Evolutionary conservation across 768 basidiomycete genomes (phyloP).

Genomic region (Tylopilus vinaceipallidus): DNA sequence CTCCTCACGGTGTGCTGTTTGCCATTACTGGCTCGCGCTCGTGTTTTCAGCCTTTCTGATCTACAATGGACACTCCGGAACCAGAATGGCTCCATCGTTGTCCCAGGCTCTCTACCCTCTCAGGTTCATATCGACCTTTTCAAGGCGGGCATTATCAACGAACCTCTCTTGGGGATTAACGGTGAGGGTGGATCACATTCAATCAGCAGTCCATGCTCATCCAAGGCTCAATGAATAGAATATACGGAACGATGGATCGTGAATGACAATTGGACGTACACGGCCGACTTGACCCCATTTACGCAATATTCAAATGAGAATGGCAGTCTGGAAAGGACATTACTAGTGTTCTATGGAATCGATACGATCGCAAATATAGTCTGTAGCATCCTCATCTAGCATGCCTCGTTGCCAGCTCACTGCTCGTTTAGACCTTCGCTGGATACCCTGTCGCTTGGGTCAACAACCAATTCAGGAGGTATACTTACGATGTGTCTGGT

Average conservation of each 20-base stretch:
- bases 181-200: slow-evolving; percentile 33
- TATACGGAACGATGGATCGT: slow-evolving; percentile 56
- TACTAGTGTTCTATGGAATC: slow-evolving; percentile 55
- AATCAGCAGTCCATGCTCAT: background rate
- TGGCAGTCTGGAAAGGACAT: slow-evolving; percentile 27
- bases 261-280: slow-evolving; percentile 59
- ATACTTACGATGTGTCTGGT: slow-evolving; percentile 49
- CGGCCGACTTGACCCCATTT: slow-evolving; percentile 49
- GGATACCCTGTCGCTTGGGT: slow-evolving; percentile 56
- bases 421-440: slow-evolving; percentile 40
- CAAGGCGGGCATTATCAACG: slow-evolving; percentile 51
- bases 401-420: background rate
- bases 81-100: slow-evolving; percentile 50
- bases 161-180: slow-evolving; percentile 52
- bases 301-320: slow-evolving; percentile 24
- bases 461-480: slow-evolving; percentile 56
- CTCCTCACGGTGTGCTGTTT: slow-evolving; percentile 8
- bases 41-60: slow-evolving; percentile 42
- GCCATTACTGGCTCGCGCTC: slow-evolving; percentile 14
- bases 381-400: slow-evolving; percentile 10
- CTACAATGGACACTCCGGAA: slow-evolving; percentile 54
- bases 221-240: slow-evolving; percentile 31
- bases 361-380: slow-evolving; percentile 59
- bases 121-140: slow-evolving; percentile 54
- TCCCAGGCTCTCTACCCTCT: slow-evolving; percentile 51